Percentiles rank a stretch among this genome's conserved stretches.
These are phyloP conservation scores for Eucalyptus sp. DNA, from an alignment of 345 rosid species.

Conservation along the genomic window DNA sequence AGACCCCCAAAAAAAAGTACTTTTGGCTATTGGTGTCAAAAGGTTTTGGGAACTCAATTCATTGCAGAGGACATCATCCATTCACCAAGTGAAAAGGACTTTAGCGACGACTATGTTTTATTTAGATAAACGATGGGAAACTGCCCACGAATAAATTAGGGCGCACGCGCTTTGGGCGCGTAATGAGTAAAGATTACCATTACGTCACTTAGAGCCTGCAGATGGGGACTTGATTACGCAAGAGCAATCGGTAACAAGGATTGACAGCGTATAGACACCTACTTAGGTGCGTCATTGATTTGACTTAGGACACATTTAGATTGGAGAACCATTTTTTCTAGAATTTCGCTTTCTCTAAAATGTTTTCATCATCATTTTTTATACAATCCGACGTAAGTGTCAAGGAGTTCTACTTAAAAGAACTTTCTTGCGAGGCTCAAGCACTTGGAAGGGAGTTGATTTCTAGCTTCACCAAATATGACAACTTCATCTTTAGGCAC, in stretches of 20 bases:
- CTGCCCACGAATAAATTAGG: not conserved
- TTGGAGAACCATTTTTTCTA: not conserved
- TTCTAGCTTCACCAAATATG: not conserved
- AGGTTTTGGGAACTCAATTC: not conserved
- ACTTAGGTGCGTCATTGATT: not conserved
- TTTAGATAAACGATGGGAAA: not conserved
- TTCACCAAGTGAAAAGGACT: not conserved
- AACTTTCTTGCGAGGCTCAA: no score
- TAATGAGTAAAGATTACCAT: no score
- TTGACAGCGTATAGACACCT: no score
- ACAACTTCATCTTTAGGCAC: not conserved
- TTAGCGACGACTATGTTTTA: no score
- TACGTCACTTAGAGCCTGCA: no score
- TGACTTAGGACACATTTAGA: not conserved
- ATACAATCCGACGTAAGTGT: not conserved
- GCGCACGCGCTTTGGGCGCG: not conserved
- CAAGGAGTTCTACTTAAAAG: accelerated
- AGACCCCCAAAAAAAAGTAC: no score
- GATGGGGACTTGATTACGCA: no score
- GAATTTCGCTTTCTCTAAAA: not conserved
- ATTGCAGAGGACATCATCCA: not conserved
- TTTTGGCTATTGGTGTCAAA: not conserved
- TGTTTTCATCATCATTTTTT: not conserved
- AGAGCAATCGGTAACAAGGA: no score
- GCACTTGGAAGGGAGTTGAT: not conserved